A percentile compares a stretch with the other conserved stretches of the same genome.
Evolutionary conservation across 257 asterid genomes (phyloP).

Genomic region (Nicotiana tabacum): DNA sequence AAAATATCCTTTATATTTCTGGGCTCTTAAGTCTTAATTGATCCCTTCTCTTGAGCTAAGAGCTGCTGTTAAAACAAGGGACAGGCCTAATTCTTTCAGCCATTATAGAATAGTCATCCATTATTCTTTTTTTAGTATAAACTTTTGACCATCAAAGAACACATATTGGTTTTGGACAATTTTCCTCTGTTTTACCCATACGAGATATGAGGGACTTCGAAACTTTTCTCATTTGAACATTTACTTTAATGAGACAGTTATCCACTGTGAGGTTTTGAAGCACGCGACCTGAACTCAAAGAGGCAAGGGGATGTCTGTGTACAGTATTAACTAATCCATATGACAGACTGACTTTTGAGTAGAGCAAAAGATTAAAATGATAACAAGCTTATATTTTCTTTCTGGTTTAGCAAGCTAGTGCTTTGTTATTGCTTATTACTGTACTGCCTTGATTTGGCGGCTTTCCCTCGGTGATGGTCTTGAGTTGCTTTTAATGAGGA

Average conservation of each 20-base stretch:
- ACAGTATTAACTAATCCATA: neutral
- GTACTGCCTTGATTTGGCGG: neutral
- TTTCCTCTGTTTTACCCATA: neutral
- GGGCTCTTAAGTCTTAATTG: neutral
- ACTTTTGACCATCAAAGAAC: neutral
- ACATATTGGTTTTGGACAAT: neutral
- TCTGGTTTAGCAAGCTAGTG: neutral
- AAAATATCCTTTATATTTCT: neutral
- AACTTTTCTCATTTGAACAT: neutral
- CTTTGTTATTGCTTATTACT: neutral
- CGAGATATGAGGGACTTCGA: neutral
- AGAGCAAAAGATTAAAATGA: neutral
- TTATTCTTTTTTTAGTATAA: neutral
- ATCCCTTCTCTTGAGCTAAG: neutral
- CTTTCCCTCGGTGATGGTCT: neutral
- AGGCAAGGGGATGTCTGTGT: neutral
- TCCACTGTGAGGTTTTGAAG: neutral
- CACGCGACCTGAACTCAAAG: neutral
- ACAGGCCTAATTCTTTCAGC: neutral
- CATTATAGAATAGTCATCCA: neutral
- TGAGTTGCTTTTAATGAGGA: neutral
- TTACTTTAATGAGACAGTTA: neutral
- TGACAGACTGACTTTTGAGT: neutral
- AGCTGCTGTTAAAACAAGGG: neutral
- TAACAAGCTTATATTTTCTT: neutral